Base-by-base conservation (phyloP, 768 basidiomycete species). In the Cantharellus cinnabarinus region DNA sequence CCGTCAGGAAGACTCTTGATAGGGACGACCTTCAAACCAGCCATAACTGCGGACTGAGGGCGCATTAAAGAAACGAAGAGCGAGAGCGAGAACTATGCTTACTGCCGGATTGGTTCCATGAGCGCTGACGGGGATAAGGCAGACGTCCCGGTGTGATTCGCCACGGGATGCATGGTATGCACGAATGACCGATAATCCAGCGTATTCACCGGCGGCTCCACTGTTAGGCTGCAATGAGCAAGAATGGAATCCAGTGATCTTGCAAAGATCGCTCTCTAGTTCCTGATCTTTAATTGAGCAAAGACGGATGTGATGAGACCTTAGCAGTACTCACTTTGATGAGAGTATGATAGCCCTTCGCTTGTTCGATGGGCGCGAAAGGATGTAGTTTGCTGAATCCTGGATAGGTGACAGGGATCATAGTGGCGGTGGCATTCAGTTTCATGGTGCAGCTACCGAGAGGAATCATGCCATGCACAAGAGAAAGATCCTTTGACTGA, bases 191-290 rank as follows among this genome's bases (percentile, higher is more conserved):
- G 79, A 83, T 29, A 99, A 77, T n/a, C 95, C 95, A 40, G 95
- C 79, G 66, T 93, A 99, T 72, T 99, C 95, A 37, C 95, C 95
- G 61, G 91, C 89, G 15, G 95, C 95, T 50, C 95, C 95, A 10
- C 95, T 98, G 71, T 99, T 99, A 41, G 95, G 95, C 68, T 99
- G 95, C n/a, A 99, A 77, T 0, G 89, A 93, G 61, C 90, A 89
- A 20, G 90, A 81, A 63, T 89, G 79, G 73, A 97, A 95, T n/a
- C 95, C 95, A 7, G 95, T 98, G 61, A 98, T 88, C 66, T 77
- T 84, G 75, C 88, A 89, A 4, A 99, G 76, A 72, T 97, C 89
- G 29, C 76, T 71, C 68, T 94, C 90, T 59, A 99, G 75, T 74
- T 98, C 95, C 85, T 89, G 62, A n/a, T 44, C 38, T 59, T 2